Evolutionary conservation across 2,329 filamentous ascomycete genomes (phyloP), one percentile per base, ranked within the genome.

Genomic region (Cryphonectria nitschkei): DNA sequence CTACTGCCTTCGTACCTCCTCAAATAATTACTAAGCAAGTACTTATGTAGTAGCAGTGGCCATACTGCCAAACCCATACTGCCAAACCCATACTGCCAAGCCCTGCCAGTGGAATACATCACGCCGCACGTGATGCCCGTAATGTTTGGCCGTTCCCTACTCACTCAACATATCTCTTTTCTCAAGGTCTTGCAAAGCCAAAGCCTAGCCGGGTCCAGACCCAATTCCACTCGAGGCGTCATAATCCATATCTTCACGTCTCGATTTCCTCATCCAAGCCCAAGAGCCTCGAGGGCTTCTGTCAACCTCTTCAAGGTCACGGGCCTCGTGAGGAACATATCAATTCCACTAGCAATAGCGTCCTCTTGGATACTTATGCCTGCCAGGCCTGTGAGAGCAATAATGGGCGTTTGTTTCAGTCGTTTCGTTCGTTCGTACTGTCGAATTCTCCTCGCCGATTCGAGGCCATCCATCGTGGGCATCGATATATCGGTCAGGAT

Each of bases 391-490:
- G 87, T 87, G 0, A 89, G 77, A 0, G 86, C 86, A 39, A 89
- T 84, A 32, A 89, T 83, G 2, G 81, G 79, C 1, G 82, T 81
- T 0, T 83, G 82, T 0, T 78, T 72, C 0, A 86, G 75, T 0
- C 80, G 78, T 7, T 80, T 75, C 0, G 84, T 79, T 3, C 80
- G 77, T 74, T 89, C 87, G 46, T 85, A 80, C 0, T 81, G 80
- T 0, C 87, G 81, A 19, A 88, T 87, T n/a, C 80, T 78, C 0
- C 83, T 78, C 1, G 86, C 87, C 0, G 84, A 83, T 22, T 84
- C 84, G 2, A 87, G 81, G 0, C 85, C 85, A 72, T 89, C 84
- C 75, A 89, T 84, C 2, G 88, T 77, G 0, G 87, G 87, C 87
- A 89, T 89, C 68, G 83, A 87, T 1, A 88, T 84, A 73, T 89